Conservation (phyloP, 2,329 filamentous ascomycete genomes). For the Diaporthe ilicicola region DNA sequence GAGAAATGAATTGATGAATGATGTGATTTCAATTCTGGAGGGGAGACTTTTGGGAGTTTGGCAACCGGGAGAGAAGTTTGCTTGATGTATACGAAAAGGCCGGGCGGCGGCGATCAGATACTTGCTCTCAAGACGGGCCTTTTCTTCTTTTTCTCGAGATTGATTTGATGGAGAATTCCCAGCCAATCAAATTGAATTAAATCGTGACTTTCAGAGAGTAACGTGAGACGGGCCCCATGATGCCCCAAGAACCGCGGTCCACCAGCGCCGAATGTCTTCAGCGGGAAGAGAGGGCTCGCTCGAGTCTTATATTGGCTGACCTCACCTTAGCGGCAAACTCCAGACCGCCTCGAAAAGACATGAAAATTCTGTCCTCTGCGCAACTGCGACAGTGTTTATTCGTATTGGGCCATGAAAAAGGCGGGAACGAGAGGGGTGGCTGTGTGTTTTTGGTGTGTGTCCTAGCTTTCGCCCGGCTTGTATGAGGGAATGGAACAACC, state of each 20-base stretch:
- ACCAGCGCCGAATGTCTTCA: not conserved
- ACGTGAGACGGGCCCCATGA: conserved; percentile 6
- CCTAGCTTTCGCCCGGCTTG: conserved; percentile 4
- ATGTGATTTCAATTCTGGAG: not conserved
- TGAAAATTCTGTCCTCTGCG: not conserved
- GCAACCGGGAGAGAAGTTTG: not conserved
- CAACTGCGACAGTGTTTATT: not conserved
- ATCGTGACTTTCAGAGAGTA: not conserved
- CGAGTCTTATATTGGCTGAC: not conserved
- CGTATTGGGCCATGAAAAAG: not conserved
- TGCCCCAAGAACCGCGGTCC: not conserved
- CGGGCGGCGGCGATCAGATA: not conserved
- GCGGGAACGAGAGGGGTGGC: not conserved
- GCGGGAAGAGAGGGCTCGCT: not conserved
- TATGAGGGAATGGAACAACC: not conserved
- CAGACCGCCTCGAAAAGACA: conserved; percentile 11
- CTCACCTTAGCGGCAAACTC: not conserved
- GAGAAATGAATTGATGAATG: conserved; percentile 1
- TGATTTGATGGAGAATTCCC: not conserved
- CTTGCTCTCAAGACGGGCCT: not conserved
- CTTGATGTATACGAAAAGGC: not conserved
- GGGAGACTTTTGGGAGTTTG: not conserved
- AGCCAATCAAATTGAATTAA: conserved; percentile 11
- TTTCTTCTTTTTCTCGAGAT: not conserved
- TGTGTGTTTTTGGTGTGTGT: not conserved